Conservation (phyloP, 1,284 basidiomycete genomes). For the Cryptococcus wingfieldii region DNA sequence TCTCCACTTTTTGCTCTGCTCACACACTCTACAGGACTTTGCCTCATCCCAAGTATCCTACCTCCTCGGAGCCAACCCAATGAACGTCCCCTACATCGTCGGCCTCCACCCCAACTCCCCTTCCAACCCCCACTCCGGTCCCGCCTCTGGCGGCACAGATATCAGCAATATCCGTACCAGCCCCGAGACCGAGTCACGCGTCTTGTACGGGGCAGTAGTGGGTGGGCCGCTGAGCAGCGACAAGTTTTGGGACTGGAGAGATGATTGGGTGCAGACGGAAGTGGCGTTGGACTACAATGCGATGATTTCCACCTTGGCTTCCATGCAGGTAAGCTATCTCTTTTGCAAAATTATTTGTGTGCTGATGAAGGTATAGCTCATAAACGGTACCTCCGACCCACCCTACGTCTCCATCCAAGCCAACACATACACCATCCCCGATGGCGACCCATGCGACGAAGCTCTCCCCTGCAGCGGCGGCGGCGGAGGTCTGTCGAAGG, state of each 20-base stretch:
- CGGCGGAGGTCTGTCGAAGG: slow-evolving; percentile 53
- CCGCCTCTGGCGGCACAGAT: slow-evolving; percentile 71
- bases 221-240: slow-evolving; percentile 78
- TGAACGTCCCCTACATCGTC: slow-evolving; percentile 53
- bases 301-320: slow-evolving; percentile 73
- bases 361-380: slow-evolving; percentile 11
- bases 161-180: slow-evolving; percentile 64
- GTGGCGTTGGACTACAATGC: slow-evolving; percentile 64
- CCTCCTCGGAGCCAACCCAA: slow-evolving; percentile 57
- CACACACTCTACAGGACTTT: slow-evolving; percentile 54
- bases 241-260: slow-evolving; percentile 74
- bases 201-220: slow-evolving; percentile 79
- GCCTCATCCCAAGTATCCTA: slow-evolving; percentile 75
- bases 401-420: slow-evolving; percentile 66
- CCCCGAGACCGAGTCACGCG: slow-evolving; percentile 65
- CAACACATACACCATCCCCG: slow-evolving; percentile 64
- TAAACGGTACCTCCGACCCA: slow-evolving; percentile 58
- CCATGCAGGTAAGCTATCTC: slow-evolving; percentile 48
- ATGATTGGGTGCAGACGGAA: slow-evolving; percentile 48
- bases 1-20: slow-evolving; percentile 4
- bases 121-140: slow-evolving; percentile 78
- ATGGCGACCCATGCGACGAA: slow-evolving; percentile 68
- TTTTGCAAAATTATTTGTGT: not conserved
- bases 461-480: slow-evolving; percentile 56
- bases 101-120: slow-evolving; percentile 86